Conservation (phyloP, 1,284 basidiomycete genomes). For the Sanghuangporus sanghuang region DNA sequence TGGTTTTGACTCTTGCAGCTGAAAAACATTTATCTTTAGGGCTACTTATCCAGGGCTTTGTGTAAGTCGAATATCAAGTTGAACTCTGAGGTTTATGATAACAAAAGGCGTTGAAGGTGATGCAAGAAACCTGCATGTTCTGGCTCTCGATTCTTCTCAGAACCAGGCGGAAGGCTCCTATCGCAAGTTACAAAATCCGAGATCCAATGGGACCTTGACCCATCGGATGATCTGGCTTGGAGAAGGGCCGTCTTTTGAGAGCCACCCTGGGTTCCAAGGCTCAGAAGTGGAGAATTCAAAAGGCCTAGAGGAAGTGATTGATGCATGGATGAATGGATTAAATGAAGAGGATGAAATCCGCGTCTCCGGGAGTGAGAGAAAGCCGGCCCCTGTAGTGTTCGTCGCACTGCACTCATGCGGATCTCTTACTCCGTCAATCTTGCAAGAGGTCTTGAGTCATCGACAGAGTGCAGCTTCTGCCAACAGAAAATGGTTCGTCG, state of each 20-base stretch:
- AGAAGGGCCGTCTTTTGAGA: background rate
- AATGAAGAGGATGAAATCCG: constrained; percentile 2
- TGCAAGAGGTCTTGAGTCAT: constrained; percentile 33
- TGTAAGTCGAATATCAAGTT: constrained; percentile 3
- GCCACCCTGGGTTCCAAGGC: constrained; percentile 7
- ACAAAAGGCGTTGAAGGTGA: constrained; percentile 26
- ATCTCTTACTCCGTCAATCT: constrained; percentile 41
- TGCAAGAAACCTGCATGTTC: constrained; percentile 33
- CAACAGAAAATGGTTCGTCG: constrained; percentile 31
- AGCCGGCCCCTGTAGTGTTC: constrained; percentile 43
- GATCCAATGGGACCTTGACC: constrained; percentile 4
- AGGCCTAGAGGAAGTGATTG: constrained; percentile 3
- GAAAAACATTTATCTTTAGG: background rate
- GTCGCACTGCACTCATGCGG: constrained; percentile 61
- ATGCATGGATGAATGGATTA: constrained; percentile 20
- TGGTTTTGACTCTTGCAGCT: constrained; percentile 4
- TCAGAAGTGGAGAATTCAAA: background rate
- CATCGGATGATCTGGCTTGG: constrained; percentile 12
- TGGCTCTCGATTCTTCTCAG: constrained; percentile 46
- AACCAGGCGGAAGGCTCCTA: constrained; percentile 41
- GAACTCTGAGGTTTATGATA: constrained; percentile 19
- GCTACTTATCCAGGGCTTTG: constrained; percentile 8
- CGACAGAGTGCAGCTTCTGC: constrained; percentile 2
- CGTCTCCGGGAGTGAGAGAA: background rate
- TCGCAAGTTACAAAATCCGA: constrained; percentile 25